A percentile compares a stretch with the other conserved stretches of the same genome.
phyloP scores from a whole-genome alignment of 1,284 basidiomycete species.

The Ustilago tritici region DNA sequence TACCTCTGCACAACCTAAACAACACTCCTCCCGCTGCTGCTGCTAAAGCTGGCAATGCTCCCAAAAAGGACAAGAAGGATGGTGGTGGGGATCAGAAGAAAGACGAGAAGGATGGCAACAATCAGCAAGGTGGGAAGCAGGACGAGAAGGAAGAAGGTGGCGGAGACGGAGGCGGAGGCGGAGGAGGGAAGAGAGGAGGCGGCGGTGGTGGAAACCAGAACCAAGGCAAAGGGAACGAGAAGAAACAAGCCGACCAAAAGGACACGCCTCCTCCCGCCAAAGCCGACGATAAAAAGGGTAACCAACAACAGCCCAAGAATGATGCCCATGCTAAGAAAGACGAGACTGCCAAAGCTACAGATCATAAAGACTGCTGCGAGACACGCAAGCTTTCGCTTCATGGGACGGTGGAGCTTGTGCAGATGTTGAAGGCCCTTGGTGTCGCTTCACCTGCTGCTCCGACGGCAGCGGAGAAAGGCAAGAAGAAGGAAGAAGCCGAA shows the following conservation, averaged over 20 bases:
- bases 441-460: neutral
- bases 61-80: neutral
- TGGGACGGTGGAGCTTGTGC: constrained; percentile 20
- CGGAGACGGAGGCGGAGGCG: neutral
- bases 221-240: constrained; percentile 9
- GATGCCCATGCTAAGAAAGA: constrained; percentile 10
- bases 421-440: constrained; percentile 29
- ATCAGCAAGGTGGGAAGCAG: neutral
- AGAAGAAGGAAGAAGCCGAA: neutral
- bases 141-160: constrained; percentile 1
- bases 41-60: neutral
- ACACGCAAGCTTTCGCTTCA: constrained; percentile 19
- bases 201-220: neutral
- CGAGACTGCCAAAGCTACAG: neutral
- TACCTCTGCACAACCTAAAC: constrained; percentile 23
- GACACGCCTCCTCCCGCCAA: constrained; percentile 9
- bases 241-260: constrained; percentile 13
- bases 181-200: neutral
- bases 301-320: constrained; percentile 3
- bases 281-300: constrained; percentile 13
- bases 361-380: constrained; percentile 1
- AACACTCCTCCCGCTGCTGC: neutral
- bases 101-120: neutral
- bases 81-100: neutral
- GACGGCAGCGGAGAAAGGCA: neutral